A percentile compares a stretch with the other conserved stretches of the same genome.
Evolutionary conservation across 768 basidiomycete genomes (phyloP).

Genomic region (Phanerochaete sordida): DNA sequence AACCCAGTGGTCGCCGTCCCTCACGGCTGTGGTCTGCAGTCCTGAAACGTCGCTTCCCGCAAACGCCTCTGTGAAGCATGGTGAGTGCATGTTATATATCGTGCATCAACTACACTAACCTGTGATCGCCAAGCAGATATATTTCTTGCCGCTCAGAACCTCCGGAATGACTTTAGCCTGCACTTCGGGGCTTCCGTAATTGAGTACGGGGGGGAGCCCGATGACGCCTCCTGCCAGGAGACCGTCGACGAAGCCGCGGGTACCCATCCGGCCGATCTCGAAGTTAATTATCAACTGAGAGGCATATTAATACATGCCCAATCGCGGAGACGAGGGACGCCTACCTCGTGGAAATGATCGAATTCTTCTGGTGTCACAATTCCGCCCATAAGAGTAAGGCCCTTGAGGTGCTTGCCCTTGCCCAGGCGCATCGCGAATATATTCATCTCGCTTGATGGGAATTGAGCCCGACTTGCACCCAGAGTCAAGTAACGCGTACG

Average conservation of each 20-base stretch:
- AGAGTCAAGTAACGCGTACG: constrained; percentile 22
- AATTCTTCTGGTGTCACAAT: constrained; percentile 78
- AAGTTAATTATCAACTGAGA: constrained; percentile 70
- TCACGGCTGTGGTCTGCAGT: constrained; percentile 78
- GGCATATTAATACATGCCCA: background rate
- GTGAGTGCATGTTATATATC: background rate
- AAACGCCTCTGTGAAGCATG: constrained; percentile 61
- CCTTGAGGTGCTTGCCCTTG: constrained; percentile 84
- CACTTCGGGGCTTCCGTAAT: constrained; percentile 78
- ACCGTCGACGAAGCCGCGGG: constrained; percentile 86
- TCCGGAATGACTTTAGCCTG: constrained; percentile 69
- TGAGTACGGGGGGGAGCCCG: constrained; percentile 85
- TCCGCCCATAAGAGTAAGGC: constrained; percentile 72
- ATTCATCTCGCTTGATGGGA: constrained; percentile 54
- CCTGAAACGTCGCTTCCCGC: constrained; percentile 87
- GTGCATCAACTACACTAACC: background rate
- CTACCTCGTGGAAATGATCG: constrained; percentile 91
- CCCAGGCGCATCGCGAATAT: constrained; percentile 89
- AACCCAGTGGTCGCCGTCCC: constrained; percentile 83
- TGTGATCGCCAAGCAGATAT: constrained; percentile 84
- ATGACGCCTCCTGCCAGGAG: constrained; percentile 80
- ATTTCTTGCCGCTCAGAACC: constrained; percentile 75
- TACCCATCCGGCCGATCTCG: constrained; percentile 80
- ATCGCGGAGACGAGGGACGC: background rate
- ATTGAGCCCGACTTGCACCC: background rate